Evolutionary conservation across 306 rosid species (phyloP).

Genomic region (Mimosa pudica): DNA sequence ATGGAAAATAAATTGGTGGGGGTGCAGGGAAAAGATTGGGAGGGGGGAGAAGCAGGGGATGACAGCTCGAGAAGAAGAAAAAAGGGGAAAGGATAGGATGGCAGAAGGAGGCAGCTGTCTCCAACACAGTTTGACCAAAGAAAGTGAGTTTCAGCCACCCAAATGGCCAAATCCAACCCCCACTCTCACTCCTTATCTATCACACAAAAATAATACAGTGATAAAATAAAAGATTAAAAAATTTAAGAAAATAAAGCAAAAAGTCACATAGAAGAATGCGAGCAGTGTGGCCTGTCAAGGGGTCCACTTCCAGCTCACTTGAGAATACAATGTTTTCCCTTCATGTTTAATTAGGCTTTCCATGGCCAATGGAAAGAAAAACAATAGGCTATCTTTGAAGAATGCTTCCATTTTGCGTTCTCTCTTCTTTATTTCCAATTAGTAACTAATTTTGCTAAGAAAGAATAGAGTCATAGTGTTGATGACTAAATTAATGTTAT

Average conservation of each 20-base stretch:
- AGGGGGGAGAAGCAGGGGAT: neutral
- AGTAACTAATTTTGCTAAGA: no score
- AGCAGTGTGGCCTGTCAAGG: neutral
- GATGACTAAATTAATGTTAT: no score
- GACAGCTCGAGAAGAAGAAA: neutral
- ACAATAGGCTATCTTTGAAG: no score
- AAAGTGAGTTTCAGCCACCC: neutral
- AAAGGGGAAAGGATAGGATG: neutral
- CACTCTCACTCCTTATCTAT: neutral
- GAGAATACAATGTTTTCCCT: neutral
- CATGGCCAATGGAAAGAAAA: no score
- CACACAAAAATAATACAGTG: neutral
- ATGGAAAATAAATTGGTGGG: neutral
- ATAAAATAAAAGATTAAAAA: neutral
- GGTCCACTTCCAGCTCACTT: slow-evolving; percentile 12
- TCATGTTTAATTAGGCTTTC: neutral
- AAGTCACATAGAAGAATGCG: neutral
- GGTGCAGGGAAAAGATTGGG: neutral
- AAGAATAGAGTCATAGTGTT: no score
- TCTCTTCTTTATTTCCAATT: no score
- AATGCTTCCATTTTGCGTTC: no score
- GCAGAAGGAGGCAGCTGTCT: slow-evolving; percentile 6
- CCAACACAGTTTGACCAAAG: neutral
- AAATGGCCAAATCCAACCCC: neutral
- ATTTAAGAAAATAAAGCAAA: neutral